Evolutionary conservation across 2,329 filamentous ascomycete genomes (phyloP).

Genomic region (Stromatinia cepivora): DNA sequence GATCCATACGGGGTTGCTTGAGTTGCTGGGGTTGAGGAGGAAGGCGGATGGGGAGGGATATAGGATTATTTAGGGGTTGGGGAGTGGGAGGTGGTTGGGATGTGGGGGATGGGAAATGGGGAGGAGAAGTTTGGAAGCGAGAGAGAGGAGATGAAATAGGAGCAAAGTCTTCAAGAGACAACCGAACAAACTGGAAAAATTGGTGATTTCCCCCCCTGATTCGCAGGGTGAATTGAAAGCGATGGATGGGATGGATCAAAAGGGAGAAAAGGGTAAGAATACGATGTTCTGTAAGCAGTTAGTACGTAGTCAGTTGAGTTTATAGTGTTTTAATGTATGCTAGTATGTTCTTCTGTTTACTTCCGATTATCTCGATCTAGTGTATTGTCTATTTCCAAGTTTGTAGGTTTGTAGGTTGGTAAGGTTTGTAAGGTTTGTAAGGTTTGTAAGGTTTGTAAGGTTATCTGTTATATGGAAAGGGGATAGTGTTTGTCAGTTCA

Average conservation of each 20-base stretch:
- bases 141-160: background rate
- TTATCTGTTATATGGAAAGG: no score
- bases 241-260: background rate
- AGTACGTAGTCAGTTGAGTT: background rate
- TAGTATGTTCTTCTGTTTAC: background rate
- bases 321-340: background rate
- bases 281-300: background rate
- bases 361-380: background rate
- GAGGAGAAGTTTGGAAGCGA: background rate
- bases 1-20: conserved; percentile 23
- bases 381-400: no score
- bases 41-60: conserved; percentile 23
- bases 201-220: background rate
- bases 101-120: no score
- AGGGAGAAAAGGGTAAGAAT: background rate
- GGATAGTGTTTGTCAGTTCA: no score
- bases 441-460: no score
- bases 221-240: background rate
- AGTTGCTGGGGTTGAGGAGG: conserved; percentile 26
- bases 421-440: no score
- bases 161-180: background rate
- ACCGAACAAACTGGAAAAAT: background rate
- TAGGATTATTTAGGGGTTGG: conserved; percentile 25
- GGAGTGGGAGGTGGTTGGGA: background rate
- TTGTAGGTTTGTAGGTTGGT: no score